Conservation (phyloP, 768 basidiomycete genomes). For the Tephrocybe sp. region DNA sequence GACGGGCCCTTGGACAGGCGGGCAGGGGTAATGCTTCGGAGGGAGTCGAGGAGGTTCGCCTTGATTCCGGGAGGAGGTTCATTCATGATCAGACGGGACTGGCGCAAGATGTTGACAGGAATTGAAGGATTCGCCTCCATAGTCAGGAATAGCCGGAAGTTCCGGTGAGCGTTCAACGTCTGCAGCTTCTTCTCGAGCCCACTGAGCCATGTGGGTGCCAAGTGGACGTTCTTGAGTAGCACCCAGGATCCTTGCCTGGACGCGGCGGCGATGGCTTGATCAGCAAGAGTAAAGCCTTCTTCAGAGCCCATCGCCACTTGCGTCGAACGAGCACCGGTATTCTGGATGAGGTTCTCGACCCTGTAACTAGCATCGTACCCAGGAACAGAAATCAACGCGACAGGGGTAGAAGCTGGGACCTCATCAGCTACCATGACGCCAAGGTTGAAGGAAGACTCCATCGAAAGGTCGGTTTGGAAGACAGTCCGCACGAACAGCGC, state of each 20-base stretch:
- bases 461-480: slow-evolving; percentile 80
- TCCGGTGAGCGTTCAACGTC: slow-evolving; percentile 83
- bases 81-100: slow-evolving; percentile 97
- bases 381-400: slow-evolving; percentile 89
- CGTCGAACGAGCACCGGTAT: slow-evolving; percentile 71
- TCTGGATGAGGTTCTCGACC: slow-evolving; percentile 84
- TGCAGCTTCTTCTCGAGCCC: slow-evolving; percentile 97
- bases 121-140: slow-evolving; percentile 97
- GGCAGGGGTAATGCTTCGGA: slow-evolving; percentile 68
- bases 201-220: slow-evolving; percentile 94
- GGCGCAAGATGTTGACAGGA: slow-evolving; percentile 94
- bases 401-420: slow-evolving; percentile 75
- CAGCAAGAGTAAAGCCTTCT: slow-evolving; percentile 94
- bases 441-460: slow-evolving; percentile 75
- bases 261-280: slow-evolving; percentile 92
- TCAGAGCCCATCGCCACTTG: slow-evolving; percentile 98
- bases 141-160: slow-evolving; percentile 96
- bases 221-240: slow-evolving; percentile 94
- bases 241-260: slow-evolving; percentile 96
- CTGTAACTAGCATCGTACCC: slow-evolving; percentile 99
- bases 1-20: slow-evolving; percentile 84
- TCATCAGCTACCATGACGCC: slow-evolving; percentile 77
- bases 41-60: slow-evolving; percentile 91
- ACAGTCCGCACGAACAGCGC: slow-evolving; percentile 71
- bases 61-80: slow-evolving; percentile 97